Conservation (phyloP, 495 filamentous ascomycete genomes). For the Penicillium fimorum region DNA sequence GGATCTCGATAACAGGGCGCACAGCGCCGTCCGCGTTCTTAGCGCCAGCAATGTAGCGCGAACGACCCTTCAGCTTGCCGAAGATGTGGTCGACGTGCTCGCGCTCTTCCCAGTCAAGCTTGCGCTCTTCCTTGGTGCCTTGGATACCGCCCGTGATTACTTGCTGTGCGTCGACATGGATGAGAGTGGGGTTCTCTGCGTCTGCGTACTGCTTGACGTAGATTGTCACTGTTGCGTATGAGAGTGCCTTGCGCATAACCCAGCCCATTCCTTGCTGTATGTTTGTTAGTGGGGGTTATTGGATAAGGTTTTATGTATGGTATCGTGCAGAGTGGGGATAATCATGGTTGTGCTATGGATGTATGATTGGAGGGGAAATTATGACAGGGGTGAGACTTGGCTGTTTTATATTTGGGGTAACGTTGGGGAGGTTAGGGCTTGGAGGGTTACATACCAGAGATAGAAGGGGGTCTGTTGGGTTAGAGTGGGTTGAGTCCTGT, state of each 20-base stretch:
- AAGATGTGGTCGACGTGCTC: conserved; percentile 80
- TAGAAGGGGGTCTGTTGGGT: conserved; percentile 68
- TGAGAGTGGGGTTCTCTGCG: conserved; percentile 38
- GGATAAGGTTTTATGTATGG: neutral
- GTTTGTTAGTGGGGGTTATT: conserved; percentile 14
- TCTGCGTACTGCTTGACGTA: conserved; percentile 61
- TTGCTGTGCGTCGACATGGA: conserved; percentile 82
- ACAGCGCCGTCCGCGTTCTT: conserved; percentile 37
- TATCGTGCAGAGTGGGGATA: neutral
- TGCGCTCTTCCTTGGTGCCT: conserved; percentile 69
- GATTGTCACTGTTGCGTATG: conserved; percentile 70
- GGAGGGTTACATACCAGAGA: conserved; percentile 48
- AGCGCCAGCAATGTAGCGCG: conserved; percentile 49
- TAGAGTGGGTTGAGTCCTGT: conserved; percentile 79
- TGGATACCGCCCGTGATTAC: conserved; percentile 70
- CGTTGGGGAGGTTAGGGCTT: conserved; percentile 6
- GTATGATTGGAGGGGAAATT: neutral
- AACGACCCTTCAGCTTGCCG: conserved; percentile 64
- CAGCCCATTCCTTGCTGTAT: conserved; percentile 76
- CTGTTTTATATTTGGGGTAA: neutral
- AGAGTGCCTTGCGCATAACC: conserved; percentile 74
- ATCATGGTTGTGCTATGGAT: neutral
- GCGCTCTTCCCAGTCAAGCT: conserved; percentile 66
- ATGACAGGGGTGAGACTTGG: neutral
- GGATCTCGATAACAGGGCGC: conserved; percentile 34